Conservation (phyloP, 495 filamentous ascomycete genomes). For the Penicillium desertorum region DNA sequence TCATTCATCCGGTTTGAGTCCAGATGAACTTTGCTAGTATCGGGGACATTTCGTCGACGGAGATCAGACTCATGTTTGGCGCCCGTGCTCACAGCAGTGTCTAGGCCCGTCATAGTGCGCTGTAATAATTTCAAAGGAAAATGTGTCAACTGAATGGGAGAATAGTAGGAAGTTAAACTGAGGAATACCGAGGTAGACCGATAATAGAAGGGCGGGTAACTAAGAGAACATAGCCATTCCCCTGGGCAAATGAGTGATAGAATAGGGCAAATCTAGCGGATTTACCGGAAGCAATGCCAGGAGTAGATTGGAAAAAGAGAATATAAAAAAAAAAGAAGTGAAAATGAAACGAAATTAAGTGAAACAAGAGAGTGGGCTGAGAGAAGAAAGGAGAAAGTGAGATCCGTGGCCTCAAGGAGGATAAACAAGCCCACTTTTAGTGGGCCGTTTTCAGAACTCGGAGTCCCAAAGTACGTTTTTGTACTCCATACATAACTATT, state of each 20-base stretch:
- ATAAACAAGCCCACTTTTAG: conserved; percentile 26
- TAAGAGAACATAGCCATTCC: conserved; percentile 18
- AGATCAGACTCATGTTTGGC: conserved; percentile 64
- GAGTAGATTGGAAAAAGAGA: not conserved
- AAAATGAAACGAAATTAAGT: conserved; percentile 14
- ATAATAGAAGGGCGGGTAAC: conserved; percentile 11
- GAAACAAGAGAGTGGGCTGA: conserved; percentile 9
- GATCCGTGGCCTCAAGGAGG: conserved; percentile 22
- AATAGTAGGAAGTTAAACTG: not conserved
- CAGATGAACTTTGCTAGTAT: conserved; percentile 40
- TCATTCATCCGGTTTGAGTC: conserved; percentile 39
- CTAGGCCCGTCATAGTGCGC: conserved; percentile 33
- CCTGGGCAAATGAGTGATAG: conserved; percentile 13
- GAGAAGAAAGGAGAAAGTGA: conserved; percentile 12
- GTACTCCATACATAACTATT: not conserved
- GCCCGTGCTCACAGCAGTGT: conserved; percentile 60
- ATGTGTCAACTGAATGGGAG: not conserved
- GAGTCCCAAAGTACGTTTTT: not conserved
- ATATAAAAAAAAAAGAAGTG: conserved; percentile 10
- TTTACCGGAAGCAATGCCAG: conserved; percentile 5
- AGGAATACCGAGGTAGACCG: conserved; percentile 5
- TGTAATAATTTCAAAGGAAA: not conserved
- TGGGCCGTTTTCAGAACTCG: conserved; percentile 23
- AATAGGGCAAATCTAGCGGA: conserved; percentile 9
- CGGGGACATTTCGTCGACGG: conserved; percentile 71